Base-by-base conservation (phyloP, 192 early-diverging fungal species). In the Coemansia sp. region DNA sequence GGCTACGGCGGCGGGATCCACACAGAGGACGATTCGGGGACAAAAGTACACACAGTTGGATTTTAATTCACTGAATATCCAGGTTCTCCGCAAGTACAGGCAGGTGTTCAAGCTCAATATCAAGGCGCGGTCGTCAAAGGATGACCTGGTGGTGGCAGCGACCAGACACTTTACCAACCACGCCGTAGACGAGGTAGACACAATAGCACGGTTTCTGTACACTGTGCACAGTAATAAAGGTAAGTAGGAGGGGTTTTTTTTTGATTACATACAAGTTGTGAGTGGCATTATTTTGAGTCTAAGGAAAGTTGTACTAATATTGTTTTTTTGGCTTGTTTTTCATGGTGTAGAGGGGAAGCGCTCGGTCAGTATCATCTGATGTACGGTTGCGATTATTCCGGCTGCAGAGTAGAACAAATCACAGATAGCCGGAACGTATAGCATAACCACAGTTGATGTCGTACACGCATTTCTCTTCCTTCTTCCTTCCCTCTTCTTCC, bases 51-150 rank as follows among this genome's bases (percentile, higher is more conserved):
- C 66, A n/a, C 66, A 67, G 66, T 40, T 83, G 52, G 76, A 83
- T 56, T 83, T 83, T 64, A 73, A 68, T 49, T 33, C 77, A 34
- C 63, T 79, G 36, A 79, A 72, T 49, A 76, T 75, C 54, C 76
- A 83, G 20, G 64, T 73, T 20, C 52, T 83, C 58, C 82, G 82
- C 40, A 74, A 75, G 58, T 83, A 83, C 63, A 63, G 82, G 18
- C 82, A 83, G 64, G 73, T 72, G 28, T 78, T 79, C 61, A 79
- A 79, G 57, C 72, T 83, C 52, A 83, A 76, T 38, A 77, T 83
- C 64, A 83, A 83, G 62, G 76, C 76, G 14, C 73, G 82, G 32
- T 74, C 82, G 25, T 75, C 82, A 5, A 83, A 83, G 49, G 82
- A 83, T 12, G 82, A 83, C 29, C 49, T 83, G 57, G 76, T 79